Evolutionary conservation across 2,329 filamentous ascomycete species (phyloP), one percentile per base, ranked within the genome.

Genomic region (Cladosporium sp.): DNA sequence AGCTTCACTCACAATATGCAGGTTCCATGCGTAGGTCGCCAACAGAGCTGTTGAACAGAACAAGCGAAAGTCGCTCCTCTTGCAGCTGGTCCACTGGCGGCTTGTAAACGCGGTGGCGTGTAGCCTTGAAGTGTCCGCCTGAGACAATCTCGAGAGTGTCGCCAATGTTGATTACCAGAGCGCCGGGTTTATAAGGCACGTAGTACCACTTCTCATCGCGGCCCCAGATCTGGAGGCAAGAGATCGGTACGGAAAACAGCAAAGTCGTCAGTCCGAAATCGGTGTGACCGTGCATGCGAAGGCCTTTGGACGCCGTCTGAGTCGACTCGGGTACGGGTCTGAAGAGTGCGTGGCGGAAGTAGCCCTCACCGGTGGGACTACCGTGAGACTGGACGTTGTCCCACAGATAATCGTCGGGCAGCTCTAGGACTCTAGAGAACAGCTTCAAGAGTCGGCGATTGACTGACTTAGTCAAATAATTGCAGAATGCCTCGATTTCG

Each of bases 401-500:
- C 76, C 76, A 79, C 7, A 78, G 72, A 60, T 75, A 78, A 59
- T 77, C 71, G 42, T 77, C 75, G 0, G 76, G 74, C 20, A 79
- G 67, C 61, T 79, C 77, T 2, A 79, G 69, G 1, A 78, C 76
- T 12, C 74, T 72, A 1, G 76, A 78, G 42, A 79, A 73, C 11
- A 79, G 70, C 3, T 51, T 64, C 28, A 68, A 55, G 15, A 68
- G 40, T 2, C 78, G 69, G 4, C 76, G 72, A 65, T 80, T 80
- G 17, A 80, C 77, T 0, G 76, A 79, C 45, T 76, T 70, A 14
- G 76, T 79, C n/a, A 80, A 67, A 62, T 80, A 81, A 66, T 76
- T 73, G 69, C 73, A 73, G 65, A 80, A 79, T 0, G 72, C 69
- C 54, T 73, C 73, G 51, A 80, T 78, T 61, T 80, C 78, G 60